Base-by-base conservation (phyloP, 495 filamentous ascomycete genomes). In the Annulohypoxylon maeteangense region DNA sequence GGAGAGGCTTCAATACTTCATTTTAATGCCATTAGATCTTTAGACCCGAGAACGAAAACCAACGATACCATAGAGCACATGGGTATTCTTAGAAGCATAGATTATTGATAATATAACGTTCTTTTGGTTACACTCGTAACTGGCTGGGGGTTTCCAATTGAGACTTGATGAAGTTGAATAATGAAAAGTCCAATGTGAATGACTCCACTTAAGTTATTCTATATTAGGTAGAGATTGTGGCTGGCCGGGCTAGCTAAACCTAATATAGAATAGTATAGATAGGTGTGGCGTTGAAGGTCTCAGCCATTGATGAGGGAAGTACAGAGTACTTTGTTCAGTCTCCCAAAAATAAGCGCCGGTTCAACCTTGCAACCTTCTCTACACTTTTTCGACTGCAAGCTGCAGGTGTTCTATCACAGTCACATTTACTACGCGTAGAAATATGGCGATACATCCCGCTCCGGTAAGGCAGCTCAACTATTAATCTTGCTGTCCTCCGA, bases 391-490 rank as follows among this genome's bases (percentile, higher is more conserved):
- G 14, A 29, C 59, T 72, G 64, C 70, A 72, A 54, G 18, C 58
- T 72, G 70, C 64, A 64, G 16, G 12, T 29, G 4, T 50, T 31
- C 38, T 23, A 72, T 72, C 70, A 72, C 70, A 47, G 53, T 68
- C 54, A 64, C 70, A 68, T 68, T 56, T 40, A n/a, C 25, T 42
- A 62, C 22, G 32, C 36, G 0, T 27, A 56, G 25, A 58, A 42
- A 56, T 18, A 16, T 54, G 12, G 20, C 18, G 12, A 64, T 64
- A 25, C 61, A 22, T 32, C 47, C 34, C 7, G 12, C 48, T 34
- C 38, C 48, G 12, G 36, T 27, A 62, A 51, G 34, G 38, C 54
- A 60, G n/a, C 27, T n/a, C 4, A 60, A 25, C 36, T 14, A n/a
- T 57, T 34, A 58, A 57, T 62, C 40, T 40, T 60, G 2, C 32